These are phyloP conservation scores for Sisymbrium irio DNA, from an alignment of 345 rosid species.

Conservation along the genomic window DNA sequence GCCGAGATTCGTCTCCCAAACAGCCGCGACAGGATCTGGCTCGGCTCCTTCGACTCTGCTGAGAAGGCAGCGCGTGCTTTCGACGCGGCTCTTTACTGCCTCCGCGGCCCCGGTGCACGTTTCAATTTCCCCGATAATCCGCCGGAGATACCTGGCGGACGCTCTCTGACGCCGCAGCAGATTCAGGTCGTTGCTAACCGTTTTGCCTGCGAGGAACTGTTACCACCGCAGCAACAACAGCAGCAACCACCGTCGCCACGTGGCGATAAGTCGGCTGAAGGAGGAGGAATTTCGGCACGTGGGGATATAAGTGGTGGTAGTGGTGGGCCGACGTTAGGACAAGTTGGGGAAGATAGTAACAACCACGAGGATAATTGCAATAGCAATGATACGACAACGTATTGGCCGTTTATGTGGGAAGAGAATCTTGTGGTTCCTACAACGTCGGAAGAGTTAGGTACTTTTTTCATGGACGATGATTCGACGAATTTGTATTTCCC, in stretches of 20 bases:
- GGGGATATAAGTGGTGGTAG: slow-evolving; percentile 21
- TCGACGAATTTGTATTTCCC: slow-evolving; percentile 15
- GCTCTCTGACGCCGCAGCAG: slow-evolving; percentile 44
- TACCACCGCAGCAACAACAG: not conserved
- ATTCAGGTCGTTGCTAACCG: slow-evolving; percentile 59
- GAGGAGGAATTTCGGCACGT: slow-evolving; percentile 16
- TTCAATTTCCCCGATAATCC: slow-evolving; percentile 69
- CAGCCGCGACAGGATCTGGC: slow-evolving; percentile 87
- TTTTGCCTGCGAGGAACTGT: slow-evolving; percentile 42
- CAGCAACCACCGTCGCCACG: not conserved
- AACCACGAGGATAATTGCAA: not conserved
- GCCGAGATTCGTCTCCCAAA: slow-evolving; percentile 90
- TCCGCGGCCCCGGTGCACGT: slow-evolving; percentile 60
- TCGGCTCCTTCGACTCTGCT: slow-evolving; percentile 71
- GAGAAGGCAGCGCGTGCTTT: slow-evolving; percentile 95
- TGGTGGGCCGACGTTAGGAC: slow-evolving; percentile 34
- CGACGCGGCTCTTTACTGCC: slow-evolving; percentile 73
- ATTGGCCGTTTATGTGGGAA: slow-evolving; percentile 27
- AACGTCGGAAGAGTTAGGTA: slow-evolving; percentile 13
- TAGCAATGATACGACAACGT: slow-evolving; percentile 5
- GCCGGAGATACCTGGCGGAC: slow-evolving; percentile 46
- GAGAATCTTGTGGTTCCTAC: slow-evolving; percentile 24
- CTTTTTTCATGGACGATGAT: slow-evolving; percentile 15
- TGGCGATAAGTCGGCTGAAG: slow-evolving; percentile 8
- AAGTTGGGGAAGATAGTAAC: slow-evolving; percentile 19